Conservation (phyloP, 2,329 filamentous ascomycete genomes). For the Pseudopithomyces maydicus region DNA sequence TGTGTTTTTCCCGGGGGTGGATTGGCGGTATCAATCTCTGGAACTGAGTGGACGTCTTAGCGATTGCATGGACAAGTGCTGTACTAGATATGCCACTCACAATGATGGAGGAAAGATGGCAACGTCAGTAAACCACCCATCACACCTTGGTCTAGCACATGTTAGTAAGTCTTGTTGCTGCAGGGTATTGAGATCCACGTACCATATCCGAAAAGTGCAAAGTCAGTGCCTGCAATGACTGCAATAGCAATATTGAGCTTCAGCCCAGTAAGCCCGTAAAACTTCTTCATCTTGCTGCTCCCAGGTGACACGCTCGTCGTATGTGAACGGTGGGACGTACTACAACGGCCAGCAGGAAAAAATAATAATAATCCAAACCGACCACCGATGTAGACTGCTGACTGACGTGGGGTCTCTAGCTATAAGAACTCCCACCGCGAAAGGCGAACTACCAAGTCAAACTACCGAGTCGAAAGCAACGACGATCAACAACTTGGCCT, state of each 20-base stretch:
- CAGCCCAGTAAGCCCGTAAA: conserved; percentile 69
- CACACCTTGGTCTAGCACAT: conserved; percentile 47
- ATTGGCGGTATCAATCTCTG: conserved; percentile 47
- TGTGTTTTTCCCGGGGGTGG: conserved; percentile 36
- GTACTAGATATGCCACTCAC: background rate
- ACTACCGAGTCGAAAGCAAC: background rate
- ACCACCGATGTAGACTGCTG: background rate
- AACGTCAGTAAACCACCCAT: conserved; percentile 74
- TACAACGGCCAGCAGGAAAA: background rate
- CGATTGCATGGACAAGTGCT: background rate
- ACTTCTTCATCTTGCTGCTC: conserved; percentile 44
- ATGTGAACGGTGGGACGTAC: background rate
- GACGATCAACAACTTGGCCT: background rate
- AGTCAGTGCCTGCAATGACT: conserved; percentile 74
- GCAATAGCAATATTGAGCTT: conserved; percentile 70
- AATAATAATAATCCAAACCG: background rate
- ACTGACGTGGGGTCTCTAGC: background rate
- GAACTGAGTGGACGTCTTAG: conserved; percentile 23
- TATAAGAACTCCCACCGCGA: background rate
- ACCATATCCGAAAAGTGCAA: conserved; percentile 69
- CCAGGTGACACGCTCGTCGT: background rate
- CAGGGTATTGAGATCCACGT: conserved; percentile 30
- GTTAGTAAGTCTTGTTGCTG: conserved; percentile 18
- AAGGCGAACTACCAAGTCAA: background rate
- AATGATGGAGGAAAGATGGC: conserved; percentile 59